A percentile compares a stretch with the other conserved stretches of the same genome.
Evolutionary conservation across 148 eudicot species (phyloP).

Genomic region (Chenopodium formosanum): DNA sequence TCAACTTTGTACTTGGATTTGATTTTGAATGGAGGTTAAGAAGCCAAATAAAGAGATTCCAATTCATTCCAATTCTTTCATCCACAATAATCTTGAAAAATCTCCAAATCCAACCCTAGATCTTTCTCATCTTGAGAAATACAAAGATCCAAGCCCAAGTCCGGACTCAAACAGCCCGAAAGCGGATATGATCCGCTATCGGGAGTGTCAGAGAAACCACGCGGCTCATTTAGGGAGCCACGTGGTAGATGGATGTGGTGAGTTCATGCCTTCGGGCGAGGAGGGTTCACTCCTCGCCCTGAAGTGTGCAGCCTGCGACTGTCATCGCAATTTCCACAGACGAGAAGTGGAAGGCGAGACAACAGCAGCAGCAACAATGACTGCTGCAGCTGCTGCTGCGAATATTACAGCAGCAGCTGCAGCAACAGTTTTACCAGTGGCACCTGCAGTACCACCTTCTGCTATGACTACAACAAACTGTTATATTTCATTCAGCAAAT

Average conservation of each 20-base stretch:
- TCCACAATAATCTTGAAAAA: conserved; percentile 15
- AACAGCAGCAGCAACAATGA: not conserved
- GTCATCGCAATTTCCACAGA: conserved; percentile 89
- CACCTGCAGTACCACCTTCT: conserved; percentile 11
- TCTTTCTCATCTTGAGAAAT: not conserved
- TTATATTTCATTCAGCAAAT: conserved; percentile 25
- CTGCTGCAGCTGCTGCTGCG: conserved; percentile 2
- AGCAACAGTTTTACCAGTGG: not conserved
- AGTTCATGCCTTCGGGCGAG: conserved; percentile 74
- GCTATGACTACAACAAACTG: conserved; percentile 23
- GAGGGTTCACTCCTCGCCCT: conserved; percentile 46
- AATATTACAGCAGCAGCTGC: conserved; percentile 16
- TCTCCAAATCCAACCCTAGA: conserved; percentile 26
- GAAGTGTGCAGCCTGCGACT: conserved; percentile 82
- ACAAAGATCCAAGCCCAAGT: not conserved
- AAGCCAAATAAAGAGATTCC: conserved; percentile 21
- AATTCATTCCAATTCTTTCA: conserved; percentile 10
- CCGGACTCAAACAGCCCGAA: not conserved
- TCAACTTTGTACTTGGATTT: not conserved
- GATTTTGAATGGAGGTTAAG: conserved; percentile 30
- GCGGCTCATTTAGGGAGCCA: conserved; percentile 71
- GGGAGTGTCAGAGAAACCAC: conserved; percentile 72
- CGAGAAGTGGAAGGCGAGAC: conserved; percentile 40
- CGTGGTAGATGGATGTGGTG: conserved; percentile 86
- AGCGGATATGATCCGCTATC: conserved; percentile 32